Evolutionary conservation across 129 eudicot species (phyloP), one percentile per base, ranked within the genome.

Genomic region (Ambrosia trifida): DNA sequence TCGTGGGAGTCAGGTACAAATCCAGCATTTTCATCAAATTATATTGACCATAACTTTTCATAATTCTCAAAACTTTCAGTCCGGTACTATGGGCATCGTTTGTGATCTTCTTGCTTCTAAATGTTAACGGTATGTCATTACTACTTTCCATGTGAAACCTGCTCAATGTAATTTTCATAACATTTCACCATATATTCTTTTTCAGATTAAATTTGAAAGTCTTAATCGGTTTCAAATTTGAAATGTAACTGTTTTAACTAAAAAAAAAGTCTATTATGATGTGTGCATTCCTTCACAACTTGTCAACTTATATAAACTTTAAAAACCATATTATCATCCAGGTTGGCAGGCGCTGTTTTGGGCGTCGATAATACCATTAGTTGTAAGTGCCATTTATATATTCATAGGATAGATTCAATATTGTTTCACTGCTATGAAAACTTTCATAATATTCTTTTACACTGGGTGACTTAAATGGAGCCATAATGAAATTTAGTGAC

Each of bases 291-390:
- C 43, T 59, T 20, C 13, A 11, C 51, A 41, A 35, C 50, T 71
- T 76, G 9, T 43, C 11, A 36, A 11, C 50, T 28, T 28, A 14
- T 13, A 40, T 16, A 61, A 61, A 35, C 14, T 53, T 24, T 70
- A 35, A 53, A 36, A 43, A 20, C 47, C 16, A 0, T 14, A 40
- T 52, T 31, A 14, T 64, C 28, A 18, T 82, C 14, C 84, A 95
- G 99, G 99, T 24, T 84, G 95, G 85, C 88, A 72, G 14, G 90
- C 95, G 6, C 71, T 95, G 57, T 86, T 90, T 44, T 95, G 99
- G 99, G 97, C 91, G 59, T 90, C 99, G 19, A 60, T 88, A 68
- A 72, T 95, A 79, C 97, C 97, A 38, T 64, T 86, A 11, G 28
- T 82, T 35, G 97, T 91, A 86, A 88, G 96, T 70, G 31, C 7